Evolutionary conservation across 805 yeast genomes (phyloP).

Genomic region (Starmerella stigmatis): DNA sequence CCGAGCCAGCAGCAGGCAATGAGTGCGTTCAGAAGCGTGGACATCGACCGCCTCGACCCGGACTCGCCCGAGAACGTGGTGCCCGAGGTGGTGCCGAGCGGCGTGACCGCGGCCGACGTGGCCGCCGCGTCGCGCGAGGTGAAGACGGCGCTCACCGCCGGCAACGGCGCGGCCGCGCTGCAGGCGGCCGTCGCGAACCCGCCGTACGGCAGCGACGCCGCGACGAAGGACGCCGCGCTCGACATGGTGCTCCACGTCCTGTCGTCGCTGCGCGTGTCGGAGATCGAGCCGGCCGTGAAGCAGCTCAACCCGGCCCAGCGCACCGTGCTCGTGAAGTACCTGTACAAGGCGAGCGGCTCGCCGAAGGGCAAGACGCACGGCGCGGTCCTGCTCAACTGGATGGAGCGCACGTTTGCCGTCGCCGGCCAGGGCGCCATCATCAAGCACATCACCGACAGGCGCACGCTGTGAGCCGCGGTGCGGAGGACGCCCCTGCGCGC

Average conservation of each 20-base stretch:
- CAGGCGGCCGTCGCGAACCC: conserved; percentile 55
- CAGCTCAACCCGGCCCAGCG: conserved; percentile 53
- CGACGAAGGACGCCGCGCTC: conserved; percentile 43
- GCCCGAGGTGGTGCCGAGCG: conserved; percentile 52
- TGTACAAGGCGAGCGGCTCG: conserved; percentile 75
- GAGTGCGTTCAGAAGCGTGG: conserved; percentile 56
- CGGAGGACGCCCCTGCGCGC: no score
- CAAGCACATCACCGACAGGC: conserved; percentile 75
- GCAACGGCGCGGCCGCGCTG: conserved; percentile 61
- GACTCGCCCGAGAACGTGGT: conserved; percentile 53
- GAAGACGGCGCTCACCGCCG: conserved; percentile 56
- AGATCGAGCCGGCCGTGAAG: conserved; percentile 52
- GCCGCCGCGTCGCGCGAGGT: conserved; percentile 45
- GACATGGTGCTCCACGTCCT: conserved; percentile 59
- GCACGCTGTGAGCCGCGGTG: conserved; percentile 64
- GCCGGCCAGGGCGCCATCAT: conserved; percentile 86
- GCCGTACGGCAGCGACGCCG: conserved; percentile 68
- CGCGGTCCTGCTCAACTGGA: conserved; percentile 80
- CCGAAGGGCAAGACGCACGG: conserved; percentile 60
- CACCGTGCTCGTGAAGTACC: conserved; percentile 68
- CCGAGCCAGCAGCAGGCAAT: not conserved
- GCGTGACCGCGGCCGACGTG: conserved; percentile 45
- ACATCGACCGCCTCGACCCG: conserved; percentile 82
- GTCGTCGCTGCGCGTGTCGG: conserved; percentile 54
- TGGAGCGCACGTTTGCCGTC: conserved; percentile 72